Percentiles rank a stretch among this genome's conserved stretches.
Evolutionary conservation across 2,329 filamentous ascomycete genomes (phyloP).

Genomic region (Verticillium albo-atrum): DNA sequence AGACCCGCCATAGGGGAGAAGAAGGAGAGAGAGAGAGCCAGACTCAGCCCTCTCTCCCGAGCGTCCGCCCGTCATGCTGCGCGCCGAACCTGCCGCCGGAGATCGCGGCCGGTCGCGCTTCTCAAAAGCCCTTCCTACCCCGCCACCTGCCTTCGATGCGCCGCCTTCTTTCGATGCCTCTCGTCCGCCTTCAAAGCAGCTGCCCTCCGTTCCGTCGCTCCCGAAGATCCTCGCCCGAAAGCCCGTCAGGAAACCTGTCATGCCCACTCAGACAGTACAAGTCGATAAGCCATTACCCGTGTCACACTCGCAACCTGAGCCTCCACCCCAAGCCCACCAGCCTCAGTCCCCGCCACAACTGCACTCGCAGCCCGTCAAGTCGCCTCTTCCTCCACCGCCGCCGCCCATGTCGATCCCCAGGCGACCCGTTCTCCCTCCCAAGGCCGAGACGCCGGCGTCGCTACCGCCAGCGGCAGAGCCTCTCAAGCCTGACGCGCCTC

Average conservation of each 20-base stretch:
- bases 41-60: neutral
- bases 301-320: neutral
- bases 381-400: constrained; percentile 22
- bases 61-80: neutral
- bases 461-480: neutral
- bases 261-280: neutral
- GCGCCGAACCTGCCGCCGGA: neutral
- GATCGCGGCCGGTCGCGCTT: constrained; percentile 39
- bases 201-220: constrained; percentile 12
- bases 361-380: constrained; percentile 10
- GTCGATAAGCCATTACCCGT: neutral
- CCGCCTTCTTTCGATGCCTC: constrained; percentile 1
- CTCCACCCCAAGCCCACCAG: constrained; percentile 6
- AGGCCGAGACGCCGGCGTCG: neutral
- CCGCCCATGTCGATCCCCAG: constrained; percentile 30
- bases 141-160: constrained; percentile 28
- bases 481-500: constrained; percentile 13
- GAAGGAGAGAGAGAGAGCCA: neutral
- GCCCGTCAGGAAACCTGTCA: constrained; percentile 2
- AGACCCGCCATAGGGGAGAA: neutral
- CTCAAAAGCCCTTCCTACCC: constrained; percentile 53
- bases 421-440: constrained; percentile 21
- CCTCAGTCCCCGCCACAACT: constrained; percentile 10
- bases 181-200: constrained; percentile 8
- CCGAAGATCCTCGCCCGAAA: constrained; percentile 1